Evolutionary conservation across 2,329 filamentous ascomycete species (phyloP).

Genomic region (Leptodontidium sp.): DNA sequence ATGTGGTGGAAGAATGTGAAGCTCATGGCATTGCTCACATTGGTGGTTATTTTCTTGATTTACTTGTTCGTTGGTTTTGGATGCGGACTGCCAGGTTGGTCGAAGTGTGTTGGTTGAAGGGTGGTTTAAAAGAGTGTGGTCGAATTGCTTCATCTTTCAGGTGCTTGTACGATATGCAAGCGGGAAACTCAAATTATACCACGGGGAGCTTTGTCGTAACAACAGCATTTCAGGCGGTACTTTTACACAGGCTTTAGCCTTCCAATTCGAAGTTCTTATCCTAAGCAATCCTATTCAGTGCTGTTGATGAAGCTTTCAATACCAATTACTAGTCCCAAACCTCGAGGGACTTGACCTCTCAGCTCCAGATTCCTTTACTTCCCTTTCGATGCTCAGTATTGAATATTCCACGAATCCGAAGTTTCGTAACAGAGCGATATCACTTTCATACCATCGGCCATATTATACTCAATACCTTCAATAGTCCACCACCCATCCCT

Average conservation of each 20-base stretch:
- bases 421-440: background rate
- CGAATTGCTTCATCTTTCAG: background rate
- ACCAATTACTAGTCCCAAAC: too few relatives aligned
- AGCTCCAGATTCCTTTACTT: background rate
- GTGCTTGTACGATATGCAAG: constrained; percentile 17
- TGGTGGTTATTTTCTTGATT: constrained; percentile 77
- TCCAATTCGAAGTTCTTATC: background rate
- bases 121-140: background rate
- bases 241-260: constrained; percentile 30
- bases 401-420: too few relatives aligned
- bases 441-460: too few relatives aligned
- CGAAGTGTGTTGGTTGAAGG: constrained; percentile 43
- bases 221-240: background rate
- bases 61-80: constrained; percentile 78
- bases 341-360: background rate
- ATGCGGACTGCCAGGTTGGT: constrained; percentile 69
- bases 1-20: constrained; percentile 99
- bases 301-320: background rate
- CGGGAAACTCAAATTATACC: background rate
- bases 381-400: background rate
- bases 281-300: too few relatives aligned
- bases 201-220: background rate
- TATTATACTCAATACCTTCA: background rate
- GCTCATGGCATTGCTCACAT: constrained; percentile 79
- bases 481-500: background rate